A percentile compares a stretch with the other conserved stretches of the same genome.
These are phyloP conservation scores for Azolla pinnata DNA, from an alignment of 75 land plant species.

Conservation along the genomic window DNA sequence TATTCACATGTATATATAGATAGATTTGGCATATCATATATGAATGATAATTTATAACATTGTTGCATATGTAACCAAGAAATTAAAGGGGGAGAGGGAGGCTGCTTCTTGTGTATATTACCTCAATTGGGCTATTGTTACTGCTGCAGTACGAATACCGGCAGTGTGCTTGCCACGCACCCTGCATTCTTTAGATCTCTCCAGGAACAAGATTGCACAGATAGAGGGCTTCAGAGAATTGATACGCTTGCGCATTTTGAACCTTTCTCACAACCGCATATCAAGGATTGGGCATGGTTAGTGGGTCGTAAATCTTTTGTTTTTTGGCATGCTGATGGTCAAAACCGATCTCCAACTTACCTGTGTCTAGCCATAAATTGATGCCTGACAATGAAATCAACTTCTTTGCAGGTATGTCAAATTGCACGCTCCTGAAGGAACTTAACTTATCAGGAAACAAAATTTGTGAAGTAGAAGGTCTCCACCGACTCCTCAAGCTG, in stretches of 20 bases:
- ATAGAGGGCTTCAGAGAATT: conserved; percentile 83
- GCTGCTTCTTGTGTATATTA: neutral
- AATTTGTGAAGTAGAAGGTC: conserved; percentile 87
- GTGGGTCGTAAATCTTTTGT: neutral
- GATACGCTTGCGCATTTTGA: conserved; percentile 49
- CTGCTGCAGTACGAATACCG: conserved; percentile 51
- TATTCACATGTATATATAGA: too few relatives aligned
- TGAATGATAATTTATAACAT: neutral
- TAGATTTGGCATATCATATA: neutral
- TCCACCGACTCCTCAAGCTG: conserved; percentile 78
- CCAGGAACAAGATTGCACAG: conserved; percentile 65
- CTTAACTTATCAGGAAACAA: conserved; percentile 83
- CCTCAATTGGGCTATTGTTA: neutral
- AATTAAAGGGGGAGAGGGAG: too few relatives aligned
- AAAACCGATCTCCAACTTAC: neutral
- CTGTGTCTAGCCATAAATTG: too few relatives aligned
- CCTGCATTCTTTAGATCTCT: conserved; percentile 58
- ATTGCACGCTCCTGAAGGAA: conserved; percentile 69
- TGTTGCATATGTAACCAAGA: too few relatives aligned
- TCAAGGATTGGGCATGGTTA: conserved; percentile 81
- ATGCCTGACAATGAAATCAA: too few relatives aligned
- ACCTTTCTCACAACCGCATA: conserved; percentile 71
- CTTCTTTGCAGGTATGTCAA: conserved; percentile 66
- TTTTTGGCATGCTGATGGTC: neutral
- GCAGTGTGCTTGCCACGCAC: conserved; percentile 64